Base-by-base conservation (phyloP, 2,329 filamentous ascomycete species). In the Neofusicoccum kwambonambiense region DNA sequence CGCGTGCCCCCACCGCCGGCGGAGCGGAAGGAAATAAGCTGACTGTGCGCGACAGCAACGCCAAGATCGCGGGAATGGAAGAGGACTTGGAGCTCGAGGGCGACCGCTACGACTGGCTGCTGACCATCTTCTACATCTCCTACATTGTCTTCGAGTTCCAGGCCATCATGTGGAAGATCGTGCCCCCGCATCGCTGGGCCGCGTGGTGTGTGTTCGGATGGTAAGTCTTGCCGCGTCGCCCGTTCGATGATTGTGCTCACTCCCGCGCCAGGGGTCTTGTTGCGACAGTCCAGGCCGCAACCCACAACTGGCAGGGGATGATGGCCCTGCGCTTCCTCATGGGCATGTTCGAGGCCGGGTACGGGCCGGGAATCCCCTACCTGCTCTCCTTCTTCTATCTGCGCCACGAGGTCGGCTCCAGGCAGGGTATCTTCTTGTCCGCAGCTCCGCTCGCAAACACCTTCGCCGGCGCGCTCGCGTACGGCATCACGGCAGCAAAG, bases 371-470 rank as follows among this genome's bases (percentile, higher is more conserved):
- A 2, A 77, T 84, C 12, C 82, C 82, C 0, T 84, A 82, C 50
- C 70, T 85, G 13, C 73, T 86, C 0, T 83, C 81, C 0, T 86
- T 86, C 72, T 87, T 88, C 76, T 89, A 88, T 70, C 80, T 84
- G 7, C 78, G 86, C 13, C 78, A 84, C 41, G 84, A 85, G 68
- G 75, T 87, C 12, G 86, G 86, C 37, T 77, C 87, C 35, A 78
- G 86, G 3, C 82, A 82, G 60, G 86, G 85, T 2, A 72, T 88
- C 22, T 88, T 87, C 67, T 67, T 81, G 27, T 72, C 73, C 11
- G 78, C 78, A 3, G 87, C 88, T 0, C 88, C 89, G 1, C 83
- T 96, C 3, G 92, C 92, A 1, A 95, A 91, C 47, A 89, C 88
- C 1, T 93, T 96, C 73, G 91, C 92, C 0, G 88, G 88, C 2